phyloP scores from a whole-genome alignment of 2,329 filamentous ascomycete genomes.

The Claviceps sp. region DNA sequence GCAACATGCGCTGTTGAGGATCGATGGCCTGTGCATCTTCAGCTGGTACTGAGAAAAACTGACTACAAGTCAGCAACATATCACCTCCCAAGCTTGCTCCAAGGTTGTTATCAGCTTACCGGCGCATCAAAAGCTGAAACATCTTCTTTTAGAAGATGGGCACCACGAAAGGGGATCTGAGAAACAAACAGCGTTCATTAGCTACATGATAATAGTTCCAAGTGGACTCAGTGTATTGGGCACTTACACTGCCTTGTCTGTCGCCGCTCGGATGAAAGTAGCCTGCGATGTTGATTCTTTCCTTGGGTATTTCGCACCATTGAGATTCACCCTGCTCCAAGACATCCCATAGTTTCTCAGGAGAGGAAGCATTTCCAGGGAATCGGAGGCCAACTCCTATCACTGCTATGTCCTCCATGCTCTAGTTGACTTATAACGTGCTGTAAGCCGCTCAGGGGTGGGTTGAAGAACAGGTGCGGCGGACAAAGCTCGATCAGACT shows the following conservation, averaged over 20 bases:
- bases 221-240: background rate
- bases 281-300: conserved; percentile 37
- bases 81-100: background rate
- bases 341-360: conserved; percentile 35
- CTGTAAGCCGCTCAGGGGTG: background rate
- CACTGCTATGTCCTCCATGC: conserved; percentile 32
- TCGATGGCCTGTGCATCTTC: conserved; percentile 40
- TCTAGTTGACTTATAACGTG: background rate
- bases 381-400: conserved; percentile 39
- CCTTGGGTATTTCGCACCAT: conserved; percentile 34
- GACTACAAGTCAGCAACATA: background rate
- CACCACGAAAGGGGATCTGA: conserved; percentile 34
- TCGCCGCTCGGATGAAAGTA: conserved; percentile 40
- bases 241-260: conserved; percentile 32
- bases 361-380: conserved; percentile 32
- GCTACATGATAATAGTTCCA: background rate
- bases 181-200: conserved; percentile 3
- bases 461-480: background rate
- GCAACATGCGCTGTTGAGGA: conserved; percentile 36
- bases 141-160: conserved; percentile 35
- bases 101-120: conserved; percentile 17
- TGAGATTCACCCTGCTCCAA: conserved; percentile 28
- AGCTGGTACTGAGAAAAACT: conserved; percentile 38
- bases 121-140: conserved; percentile 34
- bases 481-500: background rate